These are phyloP conservation scores for Lasiosphaeriaceae sp. DNA, from an alignment of 495 filamentous ascomycete genomes.

Conservation along the genomic window DNA sequence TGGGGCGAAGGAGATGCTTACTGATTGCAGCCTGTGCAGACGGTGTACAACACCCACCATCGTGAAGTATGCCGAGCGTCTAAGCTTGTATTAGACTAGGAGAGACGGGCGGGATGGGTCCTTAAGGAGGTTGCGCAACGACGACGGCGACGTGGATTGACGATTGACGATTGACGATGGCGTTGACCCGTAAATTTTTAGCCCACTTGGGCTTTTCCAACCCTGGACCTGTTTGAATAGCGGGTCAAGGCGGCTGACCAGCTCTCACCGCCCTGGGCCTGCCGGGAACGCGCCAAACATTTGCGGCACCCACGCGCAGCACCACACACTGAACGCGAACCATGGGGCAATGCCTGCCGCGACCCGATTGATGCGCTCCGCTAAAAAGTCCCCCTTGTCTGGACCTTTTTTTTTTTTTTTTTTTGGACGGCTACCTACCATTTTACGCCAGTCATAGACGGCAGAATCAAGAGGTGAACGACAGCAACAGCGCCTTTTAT, in stretches of 20 bases:
- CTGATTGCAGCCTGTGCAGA: conserved; percentile 76
- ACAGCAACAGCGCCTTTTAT: neutral
- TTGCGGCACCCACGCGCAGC: no score
- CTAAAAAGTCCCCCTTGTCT: neutral
- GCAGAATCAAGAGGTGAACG: neutral
- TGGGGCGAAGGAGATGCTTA: conserved; percentile 10
- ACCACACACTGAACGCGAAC: neutral
- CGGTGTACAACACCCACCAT: conserved; percentile 81
- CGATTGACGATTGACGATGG: neutral
- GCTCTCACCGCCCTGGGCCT: conserved; percentile 23
- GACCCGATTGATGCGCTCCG: neutral
- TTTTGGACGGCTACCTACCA: no score
- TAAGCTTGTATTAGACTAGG: neutral
- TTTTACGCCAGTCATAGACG: no score
- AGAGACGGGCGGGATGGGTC: neutral
- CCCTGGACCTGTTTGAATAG: neutral
- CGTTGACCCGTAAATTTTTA: conserved; percentile 15
- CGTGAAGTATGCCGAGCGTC: conserved; percentile 29
- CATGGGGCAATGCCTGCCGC: conserved; percentile 16
- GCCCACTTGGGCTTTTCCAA: neutral
- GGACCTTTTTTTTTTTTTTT: no score
- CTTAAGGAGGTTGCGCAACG: neutral
- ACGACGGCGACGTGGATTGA: neutral
- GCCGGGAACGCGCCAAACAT: conserved; percentile 9
- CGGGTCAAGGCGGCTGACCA: neutral